Percentiles rank a stretch among this genome's conserved stretches.
Conservation (phyloP, 2,329 filamentous ascomycete genomes). For the Ophiostoma ulmi region DNA sequence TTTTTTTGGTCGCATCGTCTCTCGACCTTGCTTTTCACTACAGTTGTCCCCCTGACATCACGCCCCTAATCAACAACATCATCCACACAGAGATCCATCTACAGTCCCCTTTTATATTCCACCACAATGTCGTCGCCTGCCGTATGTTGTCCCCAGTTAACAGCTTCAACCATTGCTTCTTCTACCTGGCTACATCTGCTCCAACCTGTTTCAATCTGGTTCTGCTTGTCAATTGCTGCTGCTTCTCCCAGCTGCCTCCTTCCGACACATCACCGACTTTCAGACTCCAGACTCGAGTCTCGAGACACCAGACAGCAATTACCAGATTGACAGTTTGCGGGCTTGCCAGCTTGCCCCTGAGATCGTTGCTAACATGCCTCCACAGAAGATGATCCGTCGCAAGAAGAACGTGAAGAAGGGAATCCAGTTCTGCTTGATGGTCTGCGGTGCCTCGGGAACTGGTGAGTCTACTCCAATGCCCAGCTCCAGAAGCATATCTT, state of each 20-base stretch:
- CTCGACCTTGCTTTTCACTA: conserved; percentile 16
- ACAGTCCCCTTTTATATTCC: conserved; percentile 20
- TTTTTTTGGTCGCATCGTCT: conserved; percentile 14
- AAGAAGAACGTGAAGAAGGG: conserved; percentile 99
- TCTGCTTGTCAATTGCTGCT: background rate
- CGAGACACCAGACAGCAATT: background rate
- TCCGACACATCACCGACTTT: background rate
- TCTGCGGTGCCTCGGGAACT: conserved; percentile 97
- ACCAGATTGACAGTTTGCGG: background rate
- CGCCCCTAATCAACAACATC: background rate
- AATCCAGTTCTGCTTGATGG: conserved; percentile 99
- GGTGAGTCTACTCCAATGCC: conserved; percentile 53
- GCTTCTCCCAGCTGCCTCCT: background rate
- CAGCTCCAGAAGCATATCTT: background rate
- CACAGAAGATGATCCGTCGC: conserved; percentile 88
- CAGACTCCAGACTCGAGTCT: background rate
- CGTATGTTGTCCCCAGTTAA: conserved; percentile 31
- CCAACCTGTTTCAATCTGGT: background rate
- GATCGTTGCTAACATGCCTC: conserved; percentile 29
- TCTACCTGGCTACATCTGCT: background rate
- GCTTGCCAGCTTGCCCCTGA: background rate
- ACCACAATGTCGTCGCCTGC: conserved; percentile 34
- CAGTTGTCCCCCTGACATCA: conserved; percentile 11
- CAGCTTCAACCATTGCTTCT: conserved; percentile 15
- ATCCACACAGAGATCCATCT: conserved; percentile 9